Conservation (phyloP, 352 stramenopile species). For the Globisporangium spiculum region DNA sequence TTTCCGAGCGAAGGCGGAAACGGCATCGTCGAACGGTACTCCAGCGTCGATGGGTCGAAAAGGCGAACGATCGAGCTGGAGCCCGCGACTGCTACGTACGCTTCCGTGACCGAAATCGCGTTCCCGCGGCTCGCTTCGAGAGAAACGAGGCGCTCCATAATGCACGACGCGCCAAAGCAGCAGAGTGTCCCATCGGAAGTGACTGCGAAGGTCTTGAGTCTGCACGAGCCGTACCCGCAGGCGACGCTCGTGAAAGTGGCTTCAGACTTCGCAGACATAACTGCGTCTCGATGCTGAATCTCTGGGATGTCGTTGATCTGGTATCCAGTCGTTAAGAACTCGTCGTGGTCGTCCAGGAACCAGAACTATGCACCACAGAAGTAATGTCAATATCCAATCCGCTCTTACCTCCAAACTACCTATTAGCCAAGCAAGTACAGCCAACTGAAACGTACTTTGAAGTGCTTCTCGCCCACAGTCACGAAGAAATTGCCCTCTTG, state of each 20-base stretch:
- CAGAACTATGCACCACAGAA: slow-evolving; percentile 51
- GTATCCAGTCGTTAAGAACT: slow-evolving; percentile 53
- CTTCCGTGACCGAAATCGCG: slow-evolving; percentile 70
- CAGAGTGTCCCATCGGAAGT: slow-evolving; percentile 73
- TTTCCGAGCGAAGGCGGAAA: slow-evolving; percentile 71
- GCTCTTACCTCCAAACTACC: neutral
- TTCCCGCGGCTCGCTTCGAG: slow-evolving; percentile 59
- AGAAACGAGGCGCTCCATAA: slow-evolving; percentile 77
- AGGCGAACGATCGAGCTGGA: slow-evolving; percentile 64
- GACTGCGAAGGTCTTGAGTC: slow-evolving; percentile 71
- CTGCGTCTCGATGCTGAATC: slow-evolving; percentile 52
- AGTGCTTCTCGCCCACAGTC: slow-evolving; percentile 75
- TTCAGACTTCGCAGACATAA: slow-evolving; percentile 58
- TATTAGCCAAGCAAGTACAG: neutral
- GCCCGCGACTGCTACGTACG: slow-evolving; percentile 66
- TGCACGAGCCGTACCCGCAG: slow-evolving; percentile 48
- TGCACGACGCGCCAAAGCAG: slow-evolving; percentile 66
- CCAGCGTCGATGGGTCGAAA: slow-evolving; percentile 69
- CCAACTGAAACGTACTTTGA: slow-evolving; percentile 40
- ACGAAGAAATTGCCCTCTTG: slow-evolving; percentile 77
- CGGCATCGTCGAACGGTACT: slow-evolving; percentile 71
- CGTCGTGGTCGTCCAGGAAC: slow-evolving; percentile 51
- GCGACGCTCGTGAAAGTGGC: slow-evolving; percentile 69
- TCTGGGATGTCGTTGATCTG: slow-evolving; percentile 55
- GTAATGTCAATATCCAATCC: neutral